These are phyloP conservation scores for Ophiostoma novo-ulmi DNA, from an alignment of 2,329 filamentous ascomycete species.

Conservation along the genomic window DNA sequence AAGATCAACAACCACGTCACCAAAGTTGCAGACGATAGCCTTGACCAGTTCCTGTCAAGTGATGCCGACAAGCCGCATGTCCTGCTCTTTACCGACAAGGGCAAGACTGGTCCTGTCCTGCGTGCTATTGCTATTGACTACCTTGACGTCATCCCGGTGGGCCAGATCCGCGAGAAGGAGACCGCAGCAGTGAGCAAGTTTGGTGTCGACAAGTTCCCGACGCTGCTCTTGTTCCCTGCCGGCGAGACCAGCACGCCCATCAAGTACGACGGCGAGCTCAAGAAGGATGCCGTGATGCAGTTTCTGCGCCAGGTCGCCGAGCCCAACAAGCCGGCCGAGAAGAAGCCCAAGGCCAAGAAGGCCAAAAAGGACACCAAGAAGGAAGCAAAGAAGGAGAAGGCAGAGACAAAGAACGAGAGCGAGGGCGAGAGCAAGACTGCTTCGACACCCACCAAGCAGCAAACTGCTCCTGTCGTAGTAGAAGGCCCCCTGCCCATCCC, in stretches of 20 bases:
- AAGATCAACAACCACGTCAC: conserved; percentile 92
- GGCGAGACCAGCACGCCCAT: conserved; percentile 64
- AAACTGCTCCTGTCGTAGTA: conserved; percentile 44
- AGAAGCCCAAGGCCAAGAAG: conserved; percentile 36
- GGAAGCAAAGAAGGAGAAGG: conserved; percentile 36
- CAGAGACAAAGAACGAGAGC: conserved; percentile 37
- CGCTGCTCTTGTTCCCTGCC: conserved; percentile 71
- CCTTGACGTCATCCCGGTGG: conserved; percentile 57
- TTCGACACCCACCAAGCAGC: conserved; percentile 30
- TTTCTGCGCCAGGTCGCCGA: conserved; percentile 75
- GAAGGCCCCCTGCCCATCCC: conserved; percentile 59
- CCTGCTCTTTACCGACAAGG: conserved; percentile 90
- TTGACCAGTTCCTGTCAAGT: conserved; percentile 67
- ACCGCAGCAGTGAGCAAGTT: conserved; percentile 65
- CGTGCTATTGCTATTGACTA: conserved; percentile 60
- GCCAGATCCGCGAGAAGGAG: conserved; percentile 80
- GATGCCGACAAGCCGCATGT: conserved; percentile 73
- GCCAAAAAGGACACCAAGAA: conserved; percentile 32
- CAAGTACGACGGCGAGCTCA: conserved; percentile 75
- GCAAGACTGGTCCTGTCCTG: conserved; percentile 52
- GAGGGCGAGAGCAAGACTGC: conserved; percentile 38
- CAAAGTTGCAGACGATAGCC: conserved; percentile 69
- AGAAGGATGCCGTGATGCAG: conserved; percentile 72
- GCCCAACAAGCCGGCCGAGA: conserved; percentile 66
- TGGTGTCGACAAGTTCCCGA: conserved; percentile 71